Conservation (phyloP, 2,329 filamentous ascomycete genomes). For the Metarhizium humberi region DNA sequence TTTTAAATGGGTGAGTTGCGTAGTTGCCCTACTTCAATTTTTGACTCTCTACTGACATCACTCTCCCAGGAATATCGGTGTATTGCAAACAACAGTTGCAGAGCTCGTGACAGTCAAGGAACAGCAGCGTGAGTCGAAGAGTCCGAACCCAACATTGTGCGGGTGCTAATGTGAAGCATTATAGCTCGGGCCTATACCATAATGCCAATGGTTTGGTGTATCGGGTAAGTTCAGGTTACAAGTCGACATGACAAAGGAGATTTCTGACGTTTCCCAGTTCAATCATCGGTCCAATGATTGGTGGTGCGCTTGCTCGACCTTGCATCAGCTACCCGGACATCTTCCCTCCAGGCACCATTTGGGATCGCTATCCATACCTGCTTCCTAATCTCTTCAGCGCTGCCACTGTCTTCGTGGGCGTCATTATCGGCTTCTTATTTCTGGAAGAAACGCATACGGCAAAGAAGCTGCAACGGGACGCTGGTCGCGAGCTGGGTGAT, state of each 20-base stretch:
- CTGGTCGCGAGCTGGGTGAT: conserved; percentile 66
- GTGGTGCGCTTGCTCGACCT: conserved; percentile 80
- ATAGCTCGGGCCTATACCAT: conserved; percentile 86
- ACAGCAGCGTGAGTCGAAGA: conserved; percentile 63
- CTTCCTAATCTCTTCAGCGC: conserved; percentile 89
- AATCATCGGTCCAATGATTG: conserved; percentile 85
- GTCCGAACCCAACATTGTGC: conserved; percentile 14
- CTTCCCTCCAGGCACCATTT: conserved; percentile 66
- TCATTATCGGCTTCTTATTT: conserved; percentile 73
- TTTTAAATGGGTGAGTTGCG: conserved; percentile 78
- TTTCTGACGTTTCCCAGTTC: conserved; percentile 43
- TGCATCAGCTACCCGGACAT: conserved; percentile 70
- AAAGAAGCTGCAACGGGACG: conserved; percentile 67
- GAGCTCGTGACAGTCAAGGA: conserved; percentile 89
- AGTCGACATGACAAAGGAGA: background rate
- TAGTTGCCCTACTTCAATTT: too few species aligned
- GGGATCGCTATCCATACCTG: conserved; percentile 81
- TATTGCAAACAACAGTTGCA: conserved; percentile 88
- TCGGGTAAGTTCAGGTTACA: conserved; percentile 51
- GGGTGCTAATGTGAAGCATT: background rate
- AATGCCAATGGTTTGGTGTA: conserved; percentile 97
- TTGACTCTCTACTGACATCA: background rate
- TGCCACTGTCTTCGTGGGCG: conserved; percentile 63
- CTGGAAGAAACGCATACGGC: conserved; percentile 88
- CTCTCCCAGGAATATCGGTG: conserved; percentile 69